Evolutionary conservation across 2,329 filamentous ascomycete genomes (phyloP).

Genomic region (Trichoderma sp.): DNA sequence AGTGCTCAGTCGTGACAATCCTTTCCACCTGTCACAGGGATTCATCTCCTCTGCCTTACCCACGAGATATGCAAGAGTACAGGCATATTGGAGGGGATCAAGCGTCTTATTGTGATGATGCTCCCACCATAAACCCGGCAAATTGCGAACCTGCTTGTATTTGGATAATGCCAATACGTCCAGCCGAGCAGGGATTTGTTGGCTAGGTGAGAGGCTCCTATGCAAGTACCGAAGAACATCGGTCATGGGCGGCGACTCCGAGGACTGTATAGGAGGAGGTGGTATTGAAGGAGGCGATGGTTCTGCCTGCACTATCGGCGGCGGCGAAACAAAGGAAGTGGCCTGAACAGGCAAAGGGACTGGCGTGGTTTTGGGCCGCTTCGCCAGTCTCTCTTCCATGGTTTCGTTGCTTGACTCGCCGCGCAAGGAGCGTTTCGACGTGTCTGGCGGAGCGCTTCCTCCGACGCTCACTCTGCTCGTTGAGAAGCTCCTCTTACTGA

Average conservation of each 20-base stretch:
- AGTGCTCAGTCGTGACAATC: slow-evolving; percentile 27
- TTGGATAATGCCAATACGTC: slow-evolving; percentile 29
- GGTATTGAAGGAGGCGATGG: neutral
- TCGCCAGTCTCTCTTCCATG: neutral
- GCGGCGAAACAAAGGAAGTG: neutral
- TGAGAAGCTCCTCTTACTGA: neutral
- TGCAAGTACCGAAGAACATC: slow-evolving; percentile 28
- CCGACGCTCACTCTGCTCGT: neutral
- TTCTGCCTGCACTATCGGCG: neutral
- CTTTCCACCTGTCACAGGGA: slow-evolving; percentile 11
- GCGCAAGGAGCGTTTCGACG: slow-evolving; percentile 2
- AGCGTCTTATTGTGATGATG: slow-evolving; percentile 26
- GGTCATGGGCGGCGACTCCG: neutral
- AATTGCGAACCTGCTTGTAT: slow-evolving; percentile 26
- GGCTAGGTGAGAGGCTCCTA: slow-evolving; percentile 23
- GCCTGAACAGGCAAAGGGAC: neutral
- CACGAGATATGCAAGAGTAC: slow-evolving; percentile 34
- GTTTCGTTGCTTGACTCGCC: neutral
- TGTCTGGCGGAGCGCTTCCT: neutral
- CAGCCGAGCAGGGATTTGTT: slow-evolving; percentile 23
- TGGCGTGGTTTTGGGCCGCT: slow-evolving; percentile 8
- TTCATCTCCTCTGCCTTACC: slow-evolving; percentile 29
- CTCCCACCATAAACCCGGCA: slow-evolving; percentile 30
- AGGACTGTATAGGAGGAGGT: neutral
- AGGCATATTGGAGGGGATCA: slow-evolving; percentile 29